Evolutionary conservation across 1,284 basidiomycete species (phyloP).

Genomic region (Leccinum griseonigrum): DNA sequence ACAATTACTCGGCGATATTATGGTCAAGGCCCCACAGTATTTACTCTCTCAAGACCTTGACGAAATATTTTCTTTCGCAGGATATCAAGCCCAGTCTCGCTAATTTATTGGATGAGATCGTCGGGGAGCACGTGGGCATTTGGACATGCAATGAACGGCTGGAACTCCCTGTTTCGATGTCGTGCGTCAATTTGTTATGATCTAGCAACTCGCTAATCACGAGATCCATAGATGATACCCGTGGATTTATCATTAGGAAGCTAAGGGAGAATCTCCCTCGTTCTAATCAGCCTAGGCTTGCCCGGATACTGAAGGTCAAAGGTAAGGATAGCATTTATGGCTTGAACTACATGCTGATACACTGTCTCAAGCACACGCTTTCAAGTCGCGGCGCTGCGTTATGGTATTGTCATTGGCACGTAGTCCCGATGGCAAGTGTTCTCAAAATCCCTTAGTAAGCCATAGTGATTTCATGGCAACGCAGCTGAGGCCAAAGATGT

Average conservation of each 20-base stretch:
- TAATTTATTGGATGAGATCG: constrained; percentile 14
- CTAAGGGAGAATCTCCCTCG: background rate
- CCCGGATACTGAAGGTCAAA: background rate
- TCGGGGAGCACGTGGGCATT: constrained; percentile 8
- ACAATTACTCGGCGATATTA: constrained; percentile 8
- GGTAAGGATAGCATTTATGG: constrained; percentile 1
- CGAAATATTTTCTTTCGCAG: constrained; percentile 18
- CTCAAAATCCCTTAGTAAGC: background rate
- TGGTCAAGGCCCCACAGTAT: constrained; percentile 16
- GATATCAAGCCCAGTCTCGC: constrained; percentile 16
- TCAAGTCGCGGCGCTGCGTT: constrained; percentile 16
- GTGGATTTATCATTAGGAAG: background rate
- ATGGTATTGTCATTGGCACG: constrained; percentile 17
- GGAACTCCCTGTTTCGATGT: constrained; percentile 21
- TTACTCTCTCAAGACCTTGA: constrained; percentile 25
- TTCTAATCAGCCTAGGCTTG: background rate
- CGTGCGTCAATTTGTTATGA: constrained; percentile 9
- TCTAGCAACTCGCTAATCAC: background rate
- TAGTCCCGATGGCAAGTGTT: constrained; percentile 12
- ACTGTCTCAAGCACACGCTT: constrained; percentile 7
- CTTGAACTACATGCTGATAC: background rate
- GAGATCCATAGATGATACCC: background rate
- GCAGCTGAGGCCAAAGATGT: background rate
- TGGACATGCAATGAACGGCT: constrained; percentile 22
- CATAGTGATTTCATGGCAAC: background rate